These are phyloP conservation scores for Aspergillus transmontanensis DNA, from an alignment of 2,329 filamentous ascomycete species.

Conservation along the genomic window DNA sequence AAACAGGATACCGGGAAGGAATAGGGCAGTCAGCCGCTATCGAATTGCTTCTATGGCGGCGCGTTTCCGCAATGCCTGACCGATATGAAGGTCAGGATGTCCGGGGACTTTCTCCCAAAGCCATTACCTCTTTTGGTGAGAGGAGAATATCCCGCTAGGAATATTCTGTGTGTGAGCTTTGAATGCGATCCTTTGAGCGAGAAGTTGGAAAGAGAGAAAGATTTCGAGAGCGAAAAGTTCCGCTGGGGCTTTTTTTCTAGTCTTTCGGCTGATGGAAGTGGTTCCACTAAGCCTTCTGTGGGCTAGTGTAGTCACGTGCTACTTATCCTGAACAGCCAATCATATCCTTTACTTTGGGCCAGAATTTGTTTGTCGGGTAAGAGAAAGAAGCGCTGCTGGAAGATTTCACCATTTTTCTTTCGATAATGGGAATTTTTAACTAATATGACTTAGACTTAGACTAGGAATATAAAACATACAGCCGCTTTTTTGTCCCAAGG, in stretches of 20 bases:
- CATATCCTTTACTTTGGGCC: not conserved
- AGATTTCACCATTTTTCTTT: not conserved
- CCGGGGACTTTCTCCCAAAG: constrained; percentile 99
- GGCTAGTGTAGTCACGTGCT: constrained; percentile 1
- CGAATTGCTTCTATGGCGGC: constrained; percentile 97
- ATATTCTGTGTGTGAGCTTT: constrained; percentile 94
- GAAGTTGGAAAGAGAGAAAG: constrained; percentile 64
- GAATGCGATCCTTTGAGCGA: constrained; percentile 99
- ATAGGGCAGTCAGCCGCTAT: constrained; percentile 76
- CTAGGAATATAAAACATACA: not conserved
- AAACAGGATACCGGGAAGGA: constrained; percentile 47
- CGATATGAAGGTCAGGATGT: constrained; percentile 62
- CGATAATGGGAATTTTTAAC: not conserved
- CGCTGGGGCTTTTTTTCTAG: constrained; percentile 23
- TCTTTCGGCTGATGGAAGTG: constrained; percentile 21
- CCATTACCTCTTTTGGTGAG: constrained; percentile 46
- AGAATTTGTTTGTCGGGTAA: not conserved
- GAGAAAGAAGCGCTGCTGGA: not conserved
- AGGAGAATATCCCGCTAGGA: constrained; percentile 39
- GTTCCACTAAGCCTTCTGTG: constrained; percentile 20
- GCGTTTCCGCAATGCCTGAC: constrained; percentile 84
- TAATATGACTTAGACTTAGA: not conserved
- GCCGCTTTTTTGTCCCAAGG: not conserved
- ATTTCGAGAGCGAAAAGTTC: constrained; percentile 26
- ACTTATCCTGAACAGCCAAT: not conserved